Evolutionary conservation across 2,329 filamentous ascomycete species (phyloP), one percentile per base, ranked within the genome.

Genomic region (Chaetomium globosum): DNA sequence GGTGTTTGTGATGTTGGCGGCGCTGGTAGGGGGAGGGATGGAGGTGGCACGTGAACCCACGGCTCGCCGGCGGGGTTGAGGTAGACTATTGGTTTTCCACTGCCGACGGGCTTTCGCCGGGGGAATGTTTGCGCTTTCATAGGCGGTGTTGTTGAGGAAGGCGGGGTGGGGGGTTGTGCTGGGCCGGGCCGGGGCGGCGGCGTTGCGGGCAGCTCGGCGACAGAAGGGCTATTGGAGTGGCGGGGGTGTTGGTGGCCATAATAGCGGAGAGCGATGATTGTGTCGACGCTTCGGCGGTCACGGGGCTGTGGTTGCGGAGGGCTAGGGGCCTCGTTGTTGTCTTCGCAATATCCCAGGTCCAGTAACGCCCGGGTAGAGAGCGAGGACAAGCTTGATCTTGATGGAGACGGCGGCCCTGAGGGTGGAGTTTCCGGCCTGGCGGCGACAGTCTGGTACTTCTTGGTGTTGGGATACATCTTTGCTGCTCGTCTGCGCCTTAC

Each of bases 51-150:
- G 23, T 26, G 56, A 7, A 61, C 60, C 67, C 67, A 68, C 0
- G 65, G 67, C 39, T 67, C 65, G 46, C 67, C 67, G 36, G 65
- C 61, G 10, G 65, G 67, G 65, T 68, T 68, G 49, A 65, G 55
- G 53, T 68, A 68, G 1, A n/a, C 36, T 21, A 23, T 53, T n/a
- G 30, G 23, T 26, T 43, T 52, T 8, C 28, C 19, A 21, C 28
- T 19, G 5, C 9, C n/a, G 13, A 21, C 6, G 16, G 21, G 13
- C n/a, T 48, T 56, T 30, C 31, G 12, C 10, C 4, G 55, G 19
- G 36, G 51, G 10, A 26, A 6, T 4, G 43, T 3, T 6, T 1
- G 12, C 9, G 21, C 26, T 19, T 62, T 31, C 8, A 9, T 59
- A 1, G 49, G 30, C 2, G 59, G 48, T 26, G 53, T 52, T 28